Conservation (phyloP, 129 eudicot genomes). For the Tagetes erecta region DNA sequence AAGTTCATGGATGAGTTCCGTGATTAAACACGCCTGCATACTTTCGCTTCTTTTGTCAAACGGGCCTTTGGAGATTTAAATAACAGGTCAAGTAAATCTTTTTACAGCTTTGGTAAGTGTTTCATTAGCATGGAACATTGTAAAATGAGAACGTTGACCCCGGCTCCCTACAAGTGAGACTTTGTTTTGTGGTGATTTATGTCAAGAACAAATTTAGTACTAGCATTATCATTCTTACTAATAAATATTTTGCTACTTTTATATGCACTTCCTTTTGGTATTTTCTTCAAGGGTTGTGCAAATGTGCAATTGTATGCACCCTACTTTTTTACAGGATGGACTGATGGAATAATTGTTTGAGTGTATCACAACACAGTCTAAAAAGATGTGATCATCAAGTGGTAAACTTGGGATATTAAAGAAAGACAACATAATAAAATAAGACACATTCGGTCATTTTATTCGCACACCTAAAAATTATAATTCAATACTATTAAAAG, state of each 20-base stretch:
- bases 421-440: no score
- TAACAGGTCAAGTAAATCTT: slow-evolving; percentile 11
- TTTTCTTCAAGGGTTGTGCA: neutral
- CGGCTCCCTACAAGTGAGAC: neutral
- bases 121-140: slow-evolving; percentile 2
- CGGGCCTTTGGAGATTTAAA: neutral
- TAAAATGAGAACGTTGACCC: neutral
- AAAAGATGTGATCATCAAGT: neutral
- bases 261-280: neutral
- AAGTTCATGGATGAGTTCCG: slow-evolving; percentile 83
- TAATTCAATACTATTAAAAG: no score
- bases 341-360: neutral
- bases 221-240: neutral
- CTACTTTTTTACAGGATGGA: neutral
- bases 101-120: slow-evolving; percentile 14
- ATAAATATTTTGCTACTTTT: neutral
- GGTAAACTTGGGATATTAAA: neutral
- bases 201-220: neutral
- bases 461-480: no score
- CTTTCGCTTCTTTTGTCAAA: neutral
- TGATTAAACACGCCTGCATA: slow-evolving; percentile 29
- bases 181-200: neutral
- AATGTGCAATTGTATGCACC: neutral
- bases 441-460: no score
- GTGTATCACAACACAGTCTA: neutral